Evolutionary conservation across 2,329 filamentous ascomycete species (phyloP).

Genomic region (Neonectria ditissima): DNA sequence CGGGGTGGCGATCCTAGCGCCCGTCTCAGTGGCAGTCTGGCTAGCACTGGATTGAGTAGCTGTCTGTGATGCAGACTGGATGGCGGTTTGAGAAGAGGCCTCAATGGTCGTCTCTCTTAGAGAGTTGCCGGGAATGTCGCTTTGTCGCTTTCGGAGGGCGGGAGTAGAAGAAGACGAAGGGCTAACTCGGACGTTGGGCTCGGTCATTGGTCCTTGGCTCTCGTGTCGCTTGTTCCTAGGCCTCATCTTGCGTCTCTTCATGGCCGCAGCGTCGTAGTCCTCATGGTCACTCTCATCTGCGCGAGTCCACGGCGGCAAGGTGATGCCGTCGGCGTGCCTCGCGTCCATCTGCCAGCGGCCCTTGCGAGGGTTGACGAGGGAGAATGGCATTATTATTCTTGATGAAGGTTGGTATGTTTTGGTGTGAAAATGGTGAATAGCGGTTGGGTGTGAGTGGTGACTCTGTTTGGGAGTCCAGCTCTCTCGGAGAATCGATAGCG

Average conservation of each 20-base stretch:
- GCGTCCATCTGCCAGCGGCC: constrained; percentile 36
- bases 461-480: constrained; percentile 6
- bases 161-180: constrained; percentile 7
- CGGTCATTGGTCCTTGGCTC: constrained; percentile 11
- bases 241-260: constrained; percentile 29
- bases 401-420: background rate
- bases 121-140: constrained; percentile 20
- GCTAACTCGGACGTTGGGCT: constrained; percentile 22
- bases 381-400: constrained; percentile 28
- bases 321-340: constrained; percentile 31
- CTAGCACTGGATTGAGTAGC: background rate
- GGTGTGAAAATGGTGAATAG: background rate
- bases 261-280: constrained; percentile 34
- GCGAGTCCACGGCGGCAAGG: constrained; percentile 44
- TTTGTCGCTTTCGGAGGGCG: constrained; percentile 8
- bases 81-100: background rate
- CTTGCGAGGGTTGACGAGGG: constrained; percentile 24
- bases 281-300: constrained; percentile 41
- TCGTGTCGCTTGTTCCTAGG: constrained; percentile 25
- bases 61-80: background rate
- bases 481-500: constrained; percentile 25
- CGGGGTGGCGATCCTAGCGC: background rate
- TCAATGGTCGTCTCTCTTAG: constrained; percentile 18
- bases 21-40: background rate
- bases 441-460: background rate